Conservation (phyloP, 192 early-diverging fungal genomes). For the Pecoramyces ruminantium region DNA sequence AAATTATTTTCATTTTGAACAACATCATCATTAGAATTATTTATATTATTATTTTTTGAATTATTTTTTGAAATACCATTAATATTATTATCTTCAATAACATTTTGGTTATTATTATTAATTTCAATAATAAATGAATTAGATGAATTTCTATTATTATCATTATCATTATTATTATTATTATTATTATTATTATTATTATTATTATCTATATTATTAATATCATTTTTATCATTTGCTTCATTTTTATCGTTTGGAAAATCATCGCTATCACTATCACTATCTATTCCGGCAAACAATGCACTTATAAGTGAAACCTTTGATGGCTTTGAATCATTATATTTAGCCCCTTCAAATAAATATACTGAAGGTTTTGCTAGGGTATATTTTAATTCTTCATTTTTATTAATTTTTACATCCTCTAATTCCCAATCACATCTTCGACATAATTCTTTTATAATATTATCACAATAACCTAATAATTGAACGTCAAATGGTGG, state of each 20-base stretch:
- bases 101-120: too few species aligned
- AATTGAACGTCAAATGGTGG: conserved; percentile 71
- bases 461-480: conserved; percentile 68
- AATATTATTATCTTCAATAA: too few species aligned
- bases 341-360: background rate
- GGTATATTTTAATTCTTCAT: background rate
- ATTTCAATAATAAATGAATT: too few species aligned
- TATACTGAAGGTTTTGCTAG: background rate
- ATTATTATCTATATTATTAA: too few species aligned
- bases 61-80: too few species aligned
- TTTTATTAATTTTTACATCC: background rate
- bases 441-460: conserved; percentile 58
- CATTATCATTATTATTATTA: too few species aligned
- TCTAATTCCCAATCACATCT: conserved; percentile 56
- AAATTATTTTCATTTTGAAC: too few species aligned
- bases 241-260: background rate
- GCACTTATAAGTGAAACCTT: background rate
- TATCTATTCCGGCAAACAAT: background rate
- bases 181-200: too few species aligned
- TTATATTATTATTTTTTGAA: too few species aligned
- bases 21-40: too few species aligned
- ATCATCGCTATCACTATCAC: background rate
- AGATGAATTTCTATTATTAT: too few species aligned
- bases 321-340: background rate
- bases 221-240: too few species aligned